phyloP scores from a whole-genome alignment of 2,329 filamentous ascomycete genomes.

The Arthrinium puccinioides region DNA sequence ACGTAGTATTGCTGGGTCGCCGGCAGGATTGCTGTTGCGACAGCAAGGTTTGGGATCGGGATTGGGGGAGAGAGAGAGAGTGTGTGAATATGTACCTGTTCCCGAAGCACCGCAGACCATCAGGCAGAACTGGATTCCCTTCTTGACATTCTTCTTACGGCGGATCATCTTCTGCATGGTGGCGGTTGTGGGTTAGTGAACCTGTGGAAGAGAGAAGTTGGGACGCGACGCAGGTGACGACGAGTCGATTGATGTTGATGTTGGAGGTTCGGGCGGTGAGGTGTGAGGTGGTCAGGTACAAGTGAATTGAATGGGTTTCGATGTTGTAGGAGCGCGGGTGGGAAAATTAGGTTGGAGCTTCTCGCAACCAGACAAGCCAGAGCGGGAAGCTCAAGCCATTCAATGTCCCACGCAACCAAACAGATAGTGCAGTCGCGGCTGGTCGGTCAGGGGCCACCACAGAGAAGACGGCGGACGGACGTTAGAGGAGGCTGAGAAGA shows the following conservation, averaged over 20 bases:
- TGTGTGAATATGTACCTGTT: conserved; percentile 63
- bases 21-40: neutral
- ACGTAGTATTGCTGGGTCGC: neutral
- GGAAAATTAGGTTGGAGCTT: no score
- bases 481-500: no score
- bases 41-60: neutral
- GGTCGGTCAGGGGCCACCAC: no score
- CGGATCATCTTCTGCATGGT: conserved; percentile 79
- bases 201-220: neutral
- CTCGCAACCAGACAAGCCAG: no score
- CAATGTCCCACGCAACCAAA: no score
- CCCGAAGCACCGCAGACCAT: conserved; percentile 99
- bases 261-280: neutral
- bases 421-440: no score
- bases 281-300: no score
- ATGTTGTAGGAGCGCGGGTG: no score
- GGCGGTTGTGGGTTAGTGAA: neutral
- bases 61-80: neutral
- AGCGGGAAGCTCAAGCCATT: no score
- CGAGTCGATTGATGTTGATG: neutral
- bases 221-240: neutral
- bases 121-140: conserved; percentile 99
- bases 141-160: conserved; percentile 99
- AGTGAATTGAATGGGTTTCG: no score
- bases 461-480: no score